Conservation (phyloP, 306 rosid genomes). For the Casuarina glauca region DNA sequence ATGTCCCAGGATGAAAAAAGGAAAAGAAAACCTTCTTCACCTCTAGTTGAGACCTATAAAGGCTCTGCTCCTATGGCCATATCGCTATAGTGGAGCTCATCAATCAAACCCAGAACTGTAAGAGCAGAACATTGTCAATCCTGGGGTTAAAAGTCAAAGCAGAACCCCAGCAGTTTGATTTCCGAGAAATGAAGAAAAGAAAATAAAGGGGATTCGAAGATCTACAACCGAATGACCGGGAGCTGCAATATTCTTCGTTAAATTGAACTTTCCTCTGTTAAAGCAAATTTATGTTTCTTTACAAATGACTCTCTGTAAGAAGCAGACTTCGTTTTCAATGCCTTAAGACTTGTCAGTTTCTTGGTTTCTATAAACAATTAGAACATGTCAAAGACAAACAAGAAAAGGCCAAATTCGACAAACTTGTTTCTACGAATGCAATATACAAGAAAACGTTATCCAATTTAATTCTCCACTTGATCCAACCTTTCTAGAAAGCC, state of each 20-base stretch:
- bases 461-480: too few species aligned
- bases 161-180: background rate
- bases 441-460: too few species aligned
- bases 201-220: background rate
- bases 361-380: background rate
- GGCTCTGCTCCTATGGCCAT: background rate
- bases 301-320: background rate
- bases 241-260: background rate
- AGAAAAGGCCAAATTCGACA: background rate
- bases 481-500: too few species aligned
- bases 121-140: background rate
- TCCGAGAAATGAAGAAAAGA: background rate
- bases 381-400: background rate
- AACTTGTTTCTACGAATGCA: background rate
- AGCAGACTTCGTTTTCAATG: background rate
- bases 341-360: background rate
- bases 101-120: background rate
- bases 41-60: background rate
- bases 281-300: background rate
- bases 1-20: too few species aligned
- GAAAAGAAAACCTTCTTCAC: background rate
- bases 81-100: background rate
- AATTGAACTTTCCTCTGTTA: too few species aligned
- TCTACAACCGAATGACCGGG: background rate
- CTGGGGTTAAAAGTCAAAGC: background rate